Evolutionary conservation across 352 stramenopile species (phyloP), one percentile per base, ranked within the genome.

Genomic region (Aphanomyces euteiches): DNA sequence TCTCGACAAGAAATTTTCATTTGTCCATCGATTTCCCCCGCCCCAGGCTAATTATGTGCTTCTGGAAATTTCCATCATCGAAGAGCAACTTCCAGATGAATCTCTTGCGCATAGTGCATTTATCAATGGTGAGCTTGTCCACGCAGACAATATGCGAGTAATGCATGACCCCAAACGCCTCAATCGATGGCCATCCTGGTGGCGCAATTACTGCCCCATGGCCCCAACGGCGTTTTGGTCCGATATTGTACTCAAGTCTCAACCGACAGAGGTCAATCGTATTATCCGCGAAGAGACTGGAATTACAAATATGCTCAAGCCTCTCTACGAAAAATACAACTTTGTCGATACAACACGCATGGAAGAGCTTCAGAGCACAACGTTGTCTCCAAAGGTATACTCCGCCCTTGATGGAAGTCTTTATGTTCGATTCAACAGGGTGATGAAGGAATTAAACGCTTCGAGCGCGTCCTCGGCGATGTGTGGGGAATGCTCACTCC

Each of bases 291-390:
- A 40, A 5, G 43, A 40, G 8, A 63, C 54, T 0, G 39, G 21
- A 45, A 78, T 93, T 59, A 76, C 76, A 57, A 58, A 64, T 5
- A 78, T 79, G 54, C 67, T 90, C 15, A 85, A 90, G 50, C 76
- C 87, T 0, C 82, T 90, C 7, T 93, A 91, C 54, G 84, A 89
- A 34, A 88, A 90, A 64, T 83, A 91, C 66, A 77, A 88, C 50
- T 90, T 91, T 61, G 81, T 84, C 5, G 85, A 93, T 66, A 87
- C 82, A 0, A 81, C 80, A n/a, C 81, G 85, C 12, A 83, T 91
- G 77, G 83, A 82, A 36, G 83, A 91, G 48, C 71, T 93, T 7
- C 82, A 82, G 4, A 91, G 38, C 78, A 81, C 73, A 47, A 36
- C 36, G 12, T 12, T 50, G 17, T 50, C 10, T 40, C 54, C 36